phyloP scores from a whole-genome alignment of 768 basidiomycete species.

The Auricularia cornea region DNA sequence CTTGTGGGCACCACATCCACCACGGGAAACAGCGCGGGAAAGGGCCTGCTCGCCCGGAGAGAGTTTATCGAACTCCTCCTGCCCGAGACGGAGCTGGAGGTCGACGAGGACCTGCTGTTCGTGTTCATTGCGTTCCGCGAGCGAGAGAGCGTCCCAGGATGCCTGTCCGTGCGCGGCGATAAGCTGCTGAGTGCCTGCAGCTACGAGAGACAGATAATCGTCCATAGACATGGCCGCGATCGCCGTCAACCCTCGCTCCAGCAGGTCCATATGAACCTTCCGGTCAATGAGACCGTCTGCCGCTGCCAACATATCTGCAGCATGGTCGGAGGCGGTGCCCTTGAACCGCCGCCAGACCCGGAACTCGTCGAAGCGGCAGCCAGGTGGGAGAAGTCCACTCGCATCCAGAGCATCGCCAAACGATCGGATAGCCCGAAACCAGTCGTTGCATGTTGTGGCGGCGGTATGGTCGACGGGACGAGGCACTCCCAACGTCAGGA shows the following conservation, averaged over 20 bases:
- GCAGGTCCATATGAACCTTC: too few relatives aligned
- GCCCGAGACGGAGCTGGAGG: conserved; percentile 12
- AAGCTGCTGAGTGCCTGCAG: conserved; percentile 19
- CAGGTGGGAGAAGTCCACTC: too few relatives aligned
- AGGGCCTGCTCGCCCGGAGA: conserved; percentile 8
- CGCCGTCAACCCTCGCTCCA: too few relatives aligned
- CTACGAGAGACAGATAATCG: conserved; percentile 12
- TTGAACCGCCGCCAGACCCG: too few relatives aligned
- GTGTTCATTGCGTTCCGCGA: conserved; percentile 10
- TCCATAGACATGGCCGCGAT: too few relatives aligned
- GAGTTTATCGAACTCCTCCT: conserved; percentile 10
- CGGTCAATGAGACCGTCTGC: too few relatives aligned
- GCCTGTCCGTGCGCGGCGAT: conserved; percentile 15
- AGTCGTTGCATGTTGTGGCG: too few relatives aligned
- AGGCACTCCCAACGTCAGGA: background rate
- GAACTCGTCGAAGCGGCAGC: too few relatives aligned
- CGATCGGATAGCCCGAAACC: too few relatives aligned
- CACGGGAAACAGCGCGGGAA: conserved; percentile 25
- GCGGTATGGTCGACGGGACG: background rate
- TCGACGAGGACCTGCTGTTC: conserved; percentile 9
- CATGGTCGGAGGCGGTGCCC: too few relatives aligned
- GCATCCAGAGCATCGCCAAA: too few relatives aligned
- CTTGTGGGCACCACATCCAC: conserved; percentile 33
- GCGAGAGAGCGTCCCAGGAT: conserved; percentile 4
- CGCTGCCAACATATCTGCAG: too few relatives aligned